Conservation (phyloP, 2,329 filamentous ascomycete species). For the Lachnellula hyalina region DNA sequence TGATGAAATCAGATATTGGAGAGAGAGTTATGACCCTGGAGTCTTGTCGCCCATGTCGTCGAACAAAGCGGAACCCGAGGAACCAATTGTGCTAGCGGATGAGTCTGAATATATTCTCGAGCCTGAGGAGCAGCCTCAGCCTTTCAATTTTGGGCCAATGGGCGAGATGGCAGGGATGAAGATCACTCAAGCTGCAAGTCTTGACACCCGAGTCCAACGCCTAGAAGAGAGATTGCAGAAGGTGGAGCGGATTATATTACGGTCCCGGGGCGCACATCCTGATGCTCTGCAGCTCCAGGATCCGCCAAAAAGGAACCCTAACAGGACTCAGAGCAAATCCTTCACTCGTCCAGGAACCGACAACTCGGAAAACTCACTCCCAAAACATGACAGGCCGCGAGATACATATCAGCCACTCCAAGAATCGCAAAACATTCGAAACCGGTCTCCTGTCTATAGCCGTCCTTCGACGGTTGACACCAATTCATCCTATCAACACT, state of each 20-base stretch:
- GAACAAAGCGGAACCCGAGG: conserved; percentile 35
- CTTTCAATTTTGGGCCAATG: conserved; percentile 51
- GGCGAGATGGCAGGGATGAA: conserved; percentile 48
- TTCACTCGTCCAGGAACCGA: conserved; percentile 18
- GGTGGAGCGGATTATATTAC: conserved; percentile 39
- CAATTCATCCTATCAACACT: conserved; percentile 20
- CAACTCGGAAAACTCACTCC: conserved; percentile 24
- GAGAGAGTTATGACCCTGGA: conserved; percentile 52
- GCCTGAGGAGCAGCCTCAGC: conserved; percentile 39
- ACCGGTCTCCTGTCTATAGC: conserved; percentile 20
- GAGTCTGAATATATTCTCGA: conserved; percentile 22
- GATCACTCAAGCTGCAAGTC: conserved; percentile 49
- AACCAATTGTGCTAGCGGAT: conserved; percentile 28
- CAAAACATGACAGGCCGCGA: conserved; percentile 14
- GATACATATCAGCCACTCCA: conserved; percentile 12
- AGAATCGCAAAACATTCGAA: conserved; percentile 14
- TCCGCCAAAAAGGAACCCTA: conserved; percentile 15
- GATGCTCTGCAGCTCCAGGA: conserved; percentile 22
- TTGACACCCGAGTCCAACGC: conserved; percentile 47
- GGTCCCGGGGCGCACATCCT: conserved; percentile 9
- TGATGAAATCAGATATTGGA: conserved; percentile 60
- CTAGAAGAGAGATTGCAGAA: conserved; percentile 49
- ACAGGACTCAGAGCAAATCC: conserved; percentile 16
- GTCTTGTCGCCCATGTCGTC: conserved; percentile 49
- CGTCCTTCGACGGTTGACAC: conserved; percentile 26